phyloP scores from a whole-genome alignment of 2,329 filamentous ascomycete genomes.

The Fusarium virguliforme region DNA sequence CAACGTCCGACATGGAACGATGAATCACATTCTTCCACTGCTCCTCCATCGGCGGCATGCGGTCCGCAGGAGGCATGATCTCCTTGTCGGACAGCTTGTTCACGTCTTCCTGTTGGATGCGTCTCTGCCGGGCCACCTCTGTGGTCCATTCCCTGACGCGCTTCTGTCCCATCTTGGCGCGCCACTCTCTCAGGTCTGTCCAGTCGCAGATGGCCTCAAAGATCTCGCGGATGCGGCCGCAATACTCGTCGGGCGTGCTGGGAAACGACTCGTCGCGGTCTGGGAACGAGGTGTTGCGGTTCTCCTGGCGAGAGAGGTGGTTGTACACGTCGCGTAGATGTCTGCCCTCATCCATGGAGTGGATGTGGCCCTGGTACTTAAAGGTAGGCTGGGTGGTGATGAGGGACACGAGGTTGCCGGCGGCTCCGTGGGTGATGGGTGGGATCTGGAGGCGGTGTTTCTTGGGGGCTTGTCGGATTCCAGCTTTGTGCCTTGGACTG shows the following conservation, averaged over 20 bases:
- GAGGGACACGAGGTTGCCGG: conserved; percentile 4
- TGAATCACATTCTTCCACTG: conserved; percentile 48
- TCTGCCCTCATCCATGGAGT: background rate
- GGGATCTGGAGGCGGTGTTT: background rate
- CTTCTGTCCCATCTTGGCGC: conserved; percentile 39
- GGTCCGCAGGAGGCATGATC: conserved; percentile 27
- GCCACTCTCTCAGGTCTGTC: conserved; percentile 38
- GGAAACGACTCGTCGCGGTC: conserved; percentile 36
- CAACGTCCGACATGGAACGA: conserved; percentile 36
- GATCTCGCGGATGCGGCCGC: conserved; percentile 23
- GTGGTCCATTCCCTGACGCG: conserved; percentile 29
- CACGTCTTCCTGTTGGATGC: conserved; percentile 1
- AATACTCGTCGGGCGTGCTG: background rate
- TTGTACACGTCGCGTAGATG: conserved; percentile 12
- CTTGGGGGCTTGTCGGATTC: conserved; percentile 11
- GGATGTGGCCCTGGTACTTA: conserved; percentile 33
- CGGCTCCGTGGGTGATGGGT: background rate
- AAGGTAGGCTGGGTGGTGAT: conserved; percentile 12
- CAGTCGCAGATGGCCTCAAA: conserved; percentile 47
- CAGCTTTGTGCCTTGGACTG: background rate
- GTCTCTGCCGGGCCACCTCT: background rate
- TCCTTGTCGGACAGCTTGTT: conserved; percentile 29
- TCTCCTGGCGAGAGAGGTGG: conserved; percentile 5
- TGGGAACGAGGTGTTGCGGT: background rate
- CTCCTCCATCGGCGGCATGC: conserved; percentile 31